A percentile compares a stretch with the other conserved stretches of the same genome.
Conservation (phyloP, 2,329 filamentous ascomycete species). For the Helotiales sp. region DNA sequence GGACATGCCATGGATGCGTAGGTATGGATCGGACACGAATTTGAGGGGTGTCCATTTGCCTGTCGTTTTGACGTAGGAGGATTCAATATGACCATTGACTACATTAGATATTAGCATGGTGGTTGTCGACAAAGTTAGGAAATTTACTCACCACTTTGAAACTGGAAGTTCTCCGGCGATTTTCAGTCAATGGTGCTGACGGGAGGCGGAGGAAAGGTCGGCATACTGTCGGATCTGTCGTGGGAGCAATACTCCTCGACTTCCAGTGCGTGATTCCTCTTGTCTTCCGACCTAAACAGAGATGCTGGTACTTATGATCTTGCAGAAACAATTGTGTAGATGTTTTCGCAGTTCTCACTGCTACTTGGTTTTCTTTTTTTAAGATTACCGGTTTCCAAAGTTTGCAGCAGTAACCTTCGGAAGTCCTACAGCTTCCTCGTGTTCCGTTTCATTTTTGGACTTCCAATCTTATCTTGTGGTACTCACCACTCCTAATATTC, state of each 20-base stretch:
- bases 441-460: too few species aligned
- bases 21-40: background rate
- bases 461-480: too few species aligned
- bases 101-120: background rate
- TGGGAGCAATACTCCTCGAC: too few species aligned
- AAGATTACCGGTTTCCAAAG: too few species aligned
- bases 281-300: too few species aligned
- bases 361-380: too few species aligned
- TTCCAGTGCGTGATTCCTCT: too few species aligned
- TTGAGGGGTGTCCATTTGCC: background rate
- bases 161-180: background rate
- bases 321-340: too few species aligned
- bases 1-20: background rate
- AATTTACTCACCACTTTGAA: background rate
- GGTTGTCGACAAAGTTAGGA: background rate
- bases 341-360: too few species aligned
- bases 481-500: too few species aligned
- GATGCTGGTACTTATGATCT: too few species aligned
- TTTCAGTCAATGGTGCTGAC: background rate
- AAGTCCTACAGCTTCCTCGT: background rate
- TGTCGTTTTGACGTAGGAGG: background rate
- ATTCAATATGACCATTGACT: background rate
- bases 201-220: background rate
- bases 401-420: background rate
- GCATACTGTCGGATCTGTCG: background rate